Base-by-base conservation (phyloP, 75 land plant genomes). In the Cryptomeria japonica region DNA sequence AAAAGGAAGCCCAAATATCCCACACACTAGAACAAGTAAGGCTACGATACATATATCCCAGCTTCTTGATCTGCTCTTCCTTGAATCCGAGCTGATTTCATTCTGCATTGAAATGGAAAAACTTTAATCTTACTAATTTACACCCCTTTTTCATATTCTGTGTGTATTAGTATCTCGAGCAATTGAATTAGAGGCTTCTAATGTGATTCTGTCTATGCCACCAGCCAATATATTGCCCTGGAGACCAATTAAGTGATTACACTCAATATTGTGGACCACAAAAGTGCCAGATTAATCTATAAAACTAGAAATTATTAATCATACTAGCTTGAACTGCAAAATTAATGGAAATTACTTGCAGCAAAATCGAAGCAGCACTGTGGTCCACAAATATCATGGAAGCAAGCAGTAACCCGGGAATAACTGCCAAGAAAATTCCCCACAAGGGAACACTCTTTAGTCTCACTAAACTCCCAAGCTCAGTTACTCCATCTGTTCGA, bases 1-100 rank as follows among this genome's bases (percentile, higher is more conserved):
- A 58, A 80, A 89, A 64, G 90, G 90, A 41, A 89, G 58, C 39
- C 88, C 90, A 83, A 89, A 87, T n/a, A 89, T 5, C 11, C 86
- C 51, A 70, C 85, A 89, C 31, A 70, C 46, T 34, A 87, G 55
- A n/a, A 68, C 70, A 31, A 89, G 88, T 25, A 87, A 19, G 37
- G 88, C 86, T 44, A 89, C 5, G n/a, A 89, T 82, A 80, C 31
- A 84, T 32, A 89, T 84, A 51, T 89, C 88, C 88, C 90, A 87
- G 28, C 68, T 89, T 53, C 44, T 80, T 53, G 85, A 87, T 25
- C 36, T 87, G 44, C 73, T 84, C 49, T 22, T 49, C 10, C 28
- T 58, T n/a, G 68, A 31, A 36, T 39, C 41, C 1, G 36, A 28
- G 42, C 61, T 42, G 8, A n/a, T 56, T 37, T 80, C 79, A 18